phyloP scores from a whole-genome alignment of 192 early-diverging fungal genomes.

The Coemansia furcata region DNA sequence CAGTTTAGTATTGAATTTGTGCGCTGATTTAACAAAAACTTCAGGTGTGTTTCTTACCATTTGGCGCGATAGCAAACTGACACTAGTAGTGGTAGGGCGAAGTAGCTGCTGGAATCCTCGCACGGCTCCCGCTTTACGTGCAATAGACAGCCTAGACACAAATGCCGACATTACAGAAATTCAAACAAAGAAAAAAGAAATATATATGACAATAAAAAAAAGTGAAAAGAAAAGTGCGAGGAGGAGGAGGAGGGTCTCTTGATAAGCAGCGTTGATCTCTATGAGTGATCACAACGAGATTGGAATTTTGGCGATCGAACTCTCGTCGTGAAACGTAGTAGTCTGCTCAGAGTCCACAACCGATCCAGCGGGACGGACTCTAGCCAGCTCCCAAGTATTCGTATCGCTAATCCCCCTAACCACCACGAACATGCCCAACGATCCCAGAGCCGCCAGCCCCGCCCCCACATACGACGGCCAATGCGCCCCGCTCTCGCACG shows the following conservation, averaged over 20 bases:
- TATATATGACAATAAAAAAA: neutral
- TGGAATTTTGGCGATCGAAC: neutral
- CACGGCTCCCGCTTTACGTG: neutral
- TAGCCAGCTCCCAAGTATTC: constrained; percentile 22
- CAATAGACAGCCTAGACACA: neutral
- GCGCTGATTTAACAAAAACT: neutral
- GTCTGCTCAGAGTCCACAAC: neutral
- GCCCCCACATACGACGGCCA: constrained; percentile 20
- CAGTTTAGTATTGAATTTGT: neutral
- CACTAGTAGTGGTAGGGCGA: neutral
- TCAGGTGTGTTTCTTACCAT: neutral
- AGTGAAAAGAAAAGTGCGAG: neutral
- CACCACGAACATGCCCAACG: constrained; percentile 10
- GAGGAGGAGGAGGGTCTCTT: neutral
- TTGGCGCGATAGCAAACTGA: neutral
- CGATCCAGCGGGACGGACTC: neutral
- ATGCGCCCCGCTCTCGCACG: neutral
- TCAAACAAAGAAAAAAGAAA: neutral
- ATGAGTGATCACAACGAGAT: neutral
- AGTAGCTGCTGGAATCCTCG: neutral
- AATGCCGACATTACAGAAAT: neutral
- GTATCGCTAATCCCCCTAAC: constrained; percentile 19
- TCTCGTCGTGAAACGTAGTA: neutral
- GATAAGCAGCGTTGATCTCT: neutral
- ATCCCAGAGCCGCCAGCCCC: constrained; percentile 1